Conservation (phyloP, 2,329 filamentous ascomycete genomes). For the Sphaerostilbella broomeana region DNA sequence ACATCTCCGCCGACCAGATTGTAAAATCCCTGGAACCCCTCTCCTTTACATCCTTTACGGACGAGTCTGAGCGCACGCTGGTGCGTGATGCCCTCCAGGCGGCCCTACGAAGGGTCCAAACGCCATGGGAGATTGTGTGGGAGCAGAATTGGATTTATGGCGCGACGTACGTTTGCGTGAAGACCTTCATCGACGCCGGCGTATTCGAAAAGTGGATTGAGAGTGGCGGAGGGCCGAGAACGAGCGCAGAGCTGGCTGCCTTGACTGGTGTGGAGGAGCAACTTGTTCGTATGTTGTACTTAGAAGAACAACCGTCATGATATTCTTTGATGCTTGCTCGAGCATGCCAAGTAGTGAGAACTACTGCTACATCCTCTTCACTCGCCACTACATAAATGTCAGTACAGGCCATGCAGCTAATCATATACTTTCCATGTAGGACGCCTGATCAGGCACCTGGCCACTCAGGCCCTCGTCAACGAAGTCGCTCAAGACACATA, state of each 20-base stretch:
- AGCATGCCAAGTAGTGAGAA: no score
- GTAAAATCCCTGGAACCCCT: constrained; percentile 22
- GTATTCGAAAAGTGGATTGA: constrained; percentile 31
- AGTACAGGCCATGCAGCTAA: not conserved
- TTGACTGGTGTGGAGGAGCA: constrained; percentile 27
- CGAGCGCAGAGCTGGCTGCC: constrained; percentile 25
- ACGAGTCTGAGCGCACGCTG: constrained; percentile 27
- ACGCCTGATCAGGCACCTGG: constrained; percentile 30
- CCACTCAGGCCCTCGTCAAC: constrained; percentile 29
- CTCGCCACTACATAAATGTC: no score
- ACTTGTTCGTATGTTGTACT: constrained; percentile 28
- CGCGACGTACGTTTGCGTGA: constrained; percentile 28
- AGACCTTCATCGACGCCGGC: constrained; percentile 32
- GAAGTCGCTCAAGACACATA: constrained; percentile 30
- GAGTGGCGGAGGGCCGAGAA: constrained; percentile 23
- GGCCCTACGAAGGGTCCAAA: constrained; percentile 27
- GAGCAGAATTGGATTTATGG: constrained; percentile 30
- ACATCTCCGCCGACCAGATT: constrained; percentile 22
- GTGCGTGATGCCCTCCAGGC: constrained; percentile 26
- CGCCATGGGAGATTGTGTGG: constrained; percentile 34
- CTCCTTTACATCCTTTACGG: constrained; percentile 23
- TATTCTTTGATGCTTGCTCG: no score
- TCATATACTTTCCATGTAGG: constrained; percentile 14
- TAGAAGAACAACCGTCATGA: no score
- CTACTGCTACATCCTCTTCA: no score